Percentiles rank a stretch among this genome's conserved stretches.
Evolutionary conservation across 2,329 filamentous ascomycete species (phyloP).

Genomic region (Hypoxylon sp.): DNA sequence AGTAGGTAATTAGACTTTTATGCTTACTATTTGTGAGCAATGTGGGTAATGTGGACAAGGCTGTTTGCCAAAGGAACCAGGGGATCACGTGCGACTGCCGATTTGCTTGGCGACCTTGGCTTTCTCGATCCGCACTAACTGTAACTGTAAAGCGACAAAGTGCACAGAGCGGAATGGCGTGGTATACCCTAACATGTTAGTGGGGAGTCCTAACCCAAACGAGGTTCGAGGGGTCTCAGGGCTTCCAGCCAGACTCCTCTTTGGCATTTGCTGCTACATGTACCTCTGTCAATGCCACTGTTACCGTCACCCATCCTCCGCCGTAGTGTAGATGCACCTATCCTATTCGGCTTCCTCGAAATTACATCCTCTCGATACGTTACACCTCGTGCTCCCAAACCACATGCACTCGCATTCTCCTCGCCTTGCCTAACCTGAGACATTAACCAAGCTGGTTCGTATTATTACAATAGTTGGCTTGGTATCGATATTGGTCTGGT

Average conservation of each 20-base stretch:
- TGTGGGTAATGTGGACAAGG: neutral
- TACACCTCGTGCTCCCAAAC: slow-evolving; percentile 23
- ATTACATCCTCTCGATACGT: slow-evolving; percentile 34
- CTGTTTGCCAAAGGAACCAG: slow-evolving; percentile 6
- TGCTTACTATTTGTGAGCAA: slow-evolving; percentile 29
- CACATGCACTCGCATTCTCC: slow-evolving; percentile 6
- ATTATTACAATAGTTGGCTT: slow-evolving; percentile 1
- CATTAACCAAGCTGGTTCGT: slow-evolving; percentile 6
- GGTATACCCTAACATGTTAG: neutral
- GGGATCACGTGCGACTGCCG: slow-evolving; percentile 35
- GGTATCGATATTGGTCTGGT: too few relatives aligned
- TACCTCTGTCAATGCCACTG: too few relatives aligned
- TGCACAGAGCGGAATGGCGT: slow-evolving; percentile 6
- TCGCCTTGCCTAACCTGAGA: slow-evolving; percentile 11
- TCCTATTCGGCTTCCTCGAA: slow-evolving; percentile 30
- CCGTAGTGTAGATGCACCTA: neutral
- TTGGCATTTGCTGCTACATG: neutral
- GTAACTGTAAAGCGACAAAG: slow-evolving; percentile 12
- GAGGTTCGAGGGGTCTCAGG: neutral
- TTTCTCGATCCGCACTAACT: slow-evolving; percentile 30
- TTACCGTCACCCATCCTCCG: slow-evolving; percentile 7
- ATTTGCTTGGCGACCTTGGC: slow-evolving; percentile 20
- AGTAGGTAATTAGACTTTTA: slow-evolving; percentile 4
- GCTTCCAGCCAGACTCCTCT: neutral
- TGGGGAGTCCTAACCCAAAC: neutral